These are phyloP conservation scores for Monosporascus sp. DNA, from an alignment of 2,329 filamentous ascomycete species.

Conservation along the genomic window DNA sequence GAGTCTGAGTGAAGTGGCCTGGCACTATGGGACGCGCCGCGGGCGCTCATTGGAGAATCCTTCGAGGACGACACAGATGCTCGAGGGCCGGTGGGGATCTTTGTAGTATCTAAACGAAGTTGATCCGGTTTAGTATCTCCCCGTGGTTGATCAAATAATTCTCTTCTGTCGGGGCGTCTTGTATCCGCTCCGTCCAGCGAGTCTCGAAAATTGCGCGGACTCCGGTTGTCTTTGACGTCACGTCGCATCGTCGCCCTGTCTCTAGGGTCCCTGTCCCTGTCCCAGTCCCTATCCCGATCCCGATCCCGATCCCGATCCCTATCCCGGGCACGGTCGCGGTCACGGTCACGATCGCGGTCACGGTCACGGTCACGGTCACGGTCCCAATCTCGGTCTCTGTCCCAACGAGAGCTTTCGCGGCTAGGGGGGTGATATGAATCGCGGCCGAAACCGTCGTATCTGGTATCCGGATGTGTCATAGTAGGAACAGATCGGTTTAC, in stretches of 20 bases:
- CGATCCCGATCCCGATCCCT: slow-evolving; percentile 15
- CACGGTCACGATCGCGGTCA: slow-evolving; percentile 9
- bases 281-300: slow-evolving; percentile 16
- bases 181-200: background rate
- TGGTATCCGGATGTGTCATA: background rate
- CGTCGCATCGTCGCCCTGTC: slow-evolving; percentile 5
- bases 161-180: background rate
- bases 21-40: background rate
- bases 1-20: background rate
- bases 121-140: background rate
- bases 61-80: background rate
- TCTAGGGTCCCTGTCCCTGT: slow-evolving; percentile 1
- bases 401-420: background rate
- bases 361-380: slow-evolving; percentile 4
- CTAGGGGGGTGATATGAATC: slow-evolving; percentile 7
- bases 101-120: background rate
- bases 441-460: background rate
- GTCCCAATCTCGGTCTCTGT: slow-evolving; percentile 7
- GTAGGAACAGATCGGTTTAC: background rate
- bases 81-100: background rate
- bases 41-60: background rate
- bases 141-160: background rate
- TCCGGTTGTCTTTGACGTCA: slow-evolving; percentile 9
- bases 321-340: slow-evolving; percentile 10
- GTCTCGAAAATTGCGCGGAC: slow-evolving; percentile 1